phyloP scores from a whole-genome alignment of 129 eudicot genomes.

The Flaveria sonorensis region DNA sequence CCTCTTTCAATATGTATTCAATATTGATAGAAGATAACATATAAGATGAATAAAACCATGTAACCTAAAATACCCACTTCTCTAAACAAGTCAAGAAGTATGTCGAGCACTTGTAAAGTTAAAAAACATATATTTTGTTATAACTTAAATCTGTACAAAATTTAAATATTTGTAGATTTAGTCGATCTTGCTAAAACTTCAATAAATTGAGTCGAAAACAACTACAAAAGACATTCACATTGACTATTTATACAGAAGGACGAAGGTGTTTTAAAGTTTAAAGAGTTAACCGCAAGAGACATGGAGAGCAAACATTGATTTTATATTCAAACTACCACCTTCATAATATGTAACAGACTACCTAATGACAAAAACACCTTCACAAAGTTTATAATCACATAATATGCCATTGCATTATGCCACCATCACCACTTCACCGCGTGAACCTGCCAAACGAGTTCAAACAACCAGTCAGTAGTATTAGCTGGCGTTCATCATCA shows the following conservation, averaged over 20 bases:
- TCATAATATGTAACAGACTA: conserved; percentile 20
- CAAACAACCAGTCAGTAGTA: not conserved
- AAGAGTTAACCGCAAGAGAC: conserved; percentile 1
- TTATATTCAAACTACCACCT: conserved; percentile 28
- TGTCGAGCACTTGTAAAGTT: too few relatives aligned
- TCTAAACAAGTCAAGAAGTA: too few relatives aligned
- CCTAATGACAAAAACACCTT: conserved; percentile 20
- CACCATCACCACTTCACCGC: conserved; percentile 49
- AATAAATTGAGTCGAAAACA: not conserved
- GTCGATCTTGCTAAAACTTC: not conserved
- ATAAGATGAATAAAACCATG: too few relatives aligned
- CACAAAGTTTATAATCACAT: not conserved
- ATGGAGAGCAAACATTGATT: not conserved
- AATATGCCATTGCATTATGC: conserved; percentile 13
- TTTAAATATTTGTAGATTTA: not conserved
- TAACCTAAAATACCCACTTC: too few relatives aligned
- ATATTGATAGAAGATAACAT: too few relatives aligned
- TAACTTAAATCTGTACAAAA: too few relatives aligned
- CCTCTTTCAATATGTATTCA: too few relatives aligned
- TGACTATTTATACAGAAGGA: conserved; percentile 9
- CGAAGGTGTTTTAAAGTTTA: not conserved
- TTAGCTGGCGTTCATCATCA: not conserved
- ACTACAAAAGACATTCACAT: conserved; percentile 3
- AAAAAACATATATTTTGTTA: too few relatives aligned
- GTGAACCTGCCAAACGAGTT: conserved; percentile 39